Evolutionary conservation across 139 green algal genomes (phyloP), one percentile per base, ranked within the genome.

Genomic region (Raphidocelis subcapitata): DNA sequence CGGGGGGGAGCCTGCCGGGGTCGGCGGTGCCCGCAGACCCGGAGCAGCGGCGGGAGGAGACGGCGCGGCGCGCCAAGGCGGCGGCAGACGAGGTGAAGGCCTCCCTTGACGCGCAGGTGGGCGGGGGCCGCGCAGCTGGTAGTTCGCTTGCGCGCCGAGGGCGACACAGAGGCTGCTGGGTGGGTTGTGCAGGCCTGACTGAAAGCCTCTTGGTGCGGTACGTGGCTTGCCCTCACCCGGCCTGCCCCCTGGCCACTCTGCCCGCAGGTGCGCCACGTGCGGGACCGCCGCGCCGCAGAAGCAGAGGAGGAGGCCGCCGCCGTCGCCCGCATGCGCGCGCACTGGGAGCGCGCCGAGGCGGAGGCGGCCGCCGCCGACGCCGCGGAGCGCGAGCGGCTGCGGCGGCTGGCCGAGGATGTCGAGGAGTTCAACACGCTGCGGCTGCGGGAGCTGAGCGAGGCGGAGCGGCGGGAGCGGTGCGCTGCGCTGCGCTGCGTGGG

Each of bases 351-450:
- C 59, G 29, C 33, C 20, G 75, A 82, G 81, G 69, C 74, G 15
- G 70, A 78, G 46, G 77, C 79, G 54, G 78, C 74, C 55, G 72
- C 77, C 3, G 72, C 65, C 16, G 82, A 88, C 28, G 62, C 20
- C 3, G 69, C 61, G 29, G 79, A 86, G 47, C 66, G 71, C 1
- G 75, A 86, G 55, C 47, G 60, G 15, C 77, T 86, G 83, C 41
- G 54, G 63, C 29, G 46, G 41, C 74, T 88, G 69, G 75, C 78
- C 18, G 69, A 72, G 23, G 85, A 91, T 66, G 69, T 89, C 41
- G 72, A 77, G 51, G 75, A 87, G 67, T 91, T 85, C 67, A 91
- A 91, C 67, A 62, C 56, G 54, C 73, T 85, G 35, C 84, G 81
- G 61, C 80, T 81, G 49, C 74, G 69, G 61, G 67, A 87, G 69